These are phyloP conservation scores for Coemansia sp. DNA, from an alignment of 192 early-diverging fungal genomes.

Conservation along the genomic window DNA sequence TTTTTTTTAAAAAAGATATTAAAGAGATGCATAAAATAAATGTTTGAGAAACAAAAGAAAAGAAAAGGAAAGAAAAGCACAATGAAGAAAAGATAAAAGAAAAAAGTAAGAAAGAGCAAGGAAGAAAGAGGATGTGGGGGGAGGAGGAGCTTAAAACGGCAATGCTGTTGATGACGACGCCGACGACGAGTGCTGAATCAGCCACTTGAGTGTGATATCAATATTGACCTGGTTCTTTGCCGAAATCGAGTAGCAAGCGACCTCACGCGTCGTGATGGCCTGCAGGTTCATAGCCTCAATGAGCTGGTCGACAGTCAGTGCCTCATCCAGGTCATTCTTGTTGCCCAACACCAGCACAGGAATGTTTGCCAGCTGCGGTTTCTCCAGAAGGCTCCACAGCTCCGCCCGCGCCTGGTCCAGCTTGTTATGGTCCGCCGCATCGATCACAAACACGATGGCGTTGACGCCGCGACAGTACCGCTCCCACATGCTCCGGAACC, in stretches of 20 bases:
- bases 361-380: conserved; percentile 89
- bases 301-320: conserved; percentile 82
- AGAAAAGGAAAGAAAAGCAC: neutral
- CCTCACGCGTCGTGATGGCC: conserved; percentile 87
- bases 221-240: conserved; percentile 98
- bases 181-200: conserved; percentile 75
- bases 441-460: conserved; percentile 98
- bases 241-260: conserved; percentile 97
- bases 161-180: conserved; percentile 22
- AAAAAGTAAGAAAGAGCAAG: neutral
- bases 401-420: conserved; percentile 90
- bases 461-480: conserved; percentile 89
- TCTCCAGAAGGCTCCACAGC: conserved; percentile 87
- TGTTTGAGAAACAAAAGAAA: conserved; percentile 5
- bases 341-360: conserved; percentile 98
- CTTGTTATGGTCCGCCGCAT: conserved; percentile 93
- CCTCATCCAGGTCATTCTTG: conserved; percentile 94
- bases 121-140: neutral
- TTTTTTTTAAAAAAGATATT: neutral
- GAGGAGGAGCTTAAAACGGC: neutral
- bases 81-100: neutral
- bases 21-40: neutral
- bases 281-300: conserved; percentile 91
- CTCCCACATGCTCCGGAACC: conserved; percentile 98
- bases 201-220: conserved; percentile 94